Base-by-base conservation (phyloP, 345 rosid species). In the Eucalyptus marginata region DNA sequence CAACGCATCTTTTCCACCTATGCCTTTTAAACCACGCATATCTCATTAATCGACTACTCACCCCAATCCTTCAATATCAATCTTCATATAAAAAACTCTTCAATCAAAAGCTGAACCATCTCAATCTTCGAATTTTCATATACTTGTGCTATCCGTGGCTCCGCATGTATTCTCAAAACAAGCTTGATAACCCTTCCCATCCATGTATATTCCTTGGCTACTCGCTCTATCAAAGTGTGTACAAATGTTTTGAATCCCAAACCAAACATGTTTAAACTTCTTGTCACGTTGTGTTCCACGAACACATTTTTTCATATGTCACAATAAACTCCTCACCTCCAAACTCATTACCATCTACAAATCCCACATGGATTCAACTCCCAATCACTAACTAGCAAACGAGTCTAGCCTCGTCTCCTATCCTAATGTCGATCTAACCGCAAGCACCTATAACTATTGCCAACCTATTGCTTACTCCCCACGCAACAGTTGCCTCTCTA, bases 401-500 rank as follows among this genome's bases (percentile, higher is more conserved):
- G 4, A 68, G 80, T 68, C 22, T 36, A 4, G 10, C 24, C 43
- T 31, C 2, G 0, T 36, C 43, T 31, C 22, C 0, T 33, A 0
- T 68, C 80, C 44, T 40, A 68, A 66, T 3, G 80, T 2, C 1
- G 1, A 68, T 31, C 24, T 20, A 68, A 6, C 5, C 0, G 0
- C 6, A 68, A 68, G 7, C 17, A n/a, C 76, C 1, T n/a, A n/a
- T 16, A 66, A 31, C 0, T 8, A 0, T 13, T 3, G 66, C 3
- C 0, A 1, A 59, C 4, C 0, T 0, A 0, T 29, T 27, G 16
- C 33, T 13, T 59, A 5, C 68, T 59, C 33, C 16, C 31, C 8
- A 59, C 0, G 7, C 66, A 59, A 59, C 7, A 59, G 0, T 1
- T 59, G 4, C 4, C n/a, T 59, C 66, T 59, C n/a, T 29, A 59